These are phyloP conservation scores for Alternaria ventricosa DNA, from an alignment of 2,329 filamentous ascomycete species.

Conservation along the genomic window DNA sequence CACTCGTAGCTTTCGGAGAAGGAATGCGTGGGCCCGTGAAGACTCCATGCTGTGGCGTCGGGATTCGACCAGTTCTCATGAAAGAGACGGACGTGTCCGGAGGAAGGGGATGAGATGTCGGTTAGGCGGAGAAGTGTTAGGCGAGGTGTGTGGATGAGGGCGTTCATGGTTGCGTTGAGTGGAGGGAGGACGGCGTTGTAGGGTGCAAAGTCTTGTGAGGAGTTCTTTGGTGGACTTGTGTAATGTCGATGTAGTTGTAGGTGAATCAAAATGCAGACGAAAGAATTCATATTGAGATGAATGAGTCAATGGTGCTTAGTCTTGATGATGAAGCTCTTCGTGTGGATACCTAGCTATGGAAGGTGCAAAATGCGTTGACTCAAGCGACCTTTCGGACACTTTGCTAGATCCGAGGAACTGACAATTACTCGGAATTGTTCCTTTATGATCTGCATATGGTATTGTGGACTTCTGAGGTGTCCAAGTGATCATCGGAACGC, in stretches of 20 bases:
- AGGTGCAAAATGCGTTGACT: neutral
- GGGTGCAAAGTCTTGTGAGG: too few species aligned
- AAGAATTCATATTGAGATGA: neutral
- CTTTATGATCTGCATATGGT: neutral
- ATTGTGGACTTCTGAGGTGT: neutral
- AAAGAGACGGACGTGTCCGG: conserved; percentile 34
- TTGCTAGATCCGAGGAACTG: too few species aligned
- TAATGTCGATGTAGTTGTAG: too few species aligned
- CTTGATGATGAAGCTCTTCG: neutral
- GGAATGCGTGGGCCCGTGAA: conserved; percentile 27
- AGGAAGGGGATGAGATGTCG: conserved; percentile 20
- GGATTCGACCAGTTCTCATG: conserved; percentile 34
- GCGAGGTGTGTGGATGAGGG: conserved; percentile 22
- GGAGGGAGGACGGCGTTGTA: neutral
- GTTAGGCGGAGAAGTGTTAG: conserved; percentile 34
- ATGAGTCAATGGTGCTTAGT: neutral
- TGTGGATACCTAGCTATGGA: neutral
- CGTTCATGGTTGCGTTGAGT: neutral
- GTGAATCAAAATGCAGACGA: too few species aligned
- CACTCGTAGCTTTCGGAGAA: conserved; percentile 25
- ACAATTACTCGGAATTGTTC: too few species aligned
- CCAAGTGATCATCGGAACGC: neutral
- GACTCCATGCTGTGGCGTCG: conserved; percentile 32
- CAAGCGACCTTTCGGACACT: too few species aligned
- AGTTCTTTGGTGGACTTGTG: too few species aligned